phyloP scores from a whole-genome alignment of 2,329 filamentous ascomycete species.

The Ceratocystis destructans region DNA sequence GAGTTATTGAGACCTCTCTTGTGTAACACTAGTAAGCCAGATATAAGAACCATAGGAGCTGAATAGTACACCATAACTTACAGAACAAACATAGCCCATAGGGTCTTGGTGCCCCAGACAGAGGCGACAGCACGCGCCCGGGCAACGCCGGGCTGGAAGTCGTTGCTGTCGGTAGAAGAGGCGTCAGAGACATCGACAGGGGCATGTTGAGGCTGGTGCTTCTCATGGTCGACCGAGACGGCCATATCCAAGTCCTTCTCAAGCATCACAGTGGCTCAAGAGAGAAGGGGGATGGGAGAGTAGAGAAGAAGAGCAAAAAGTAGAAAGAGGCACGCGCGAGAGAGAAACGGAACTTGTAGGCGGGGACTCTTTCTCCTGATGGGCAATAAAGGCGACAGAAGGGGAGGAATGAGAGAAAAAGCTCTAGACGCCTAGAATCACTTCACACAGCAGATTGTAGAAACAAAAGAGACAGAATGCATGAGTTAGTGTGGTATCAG shows the following conservation, averaged over 20 bases:
- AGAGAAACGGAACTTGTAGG: background rate
- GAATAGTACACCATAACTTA: conserved; percentile 22
- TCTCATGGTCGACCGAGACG: conserved; percentile 14
- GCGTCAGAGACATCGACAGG: conserved; percentile 20
- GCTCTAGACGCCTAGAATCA: background rate
- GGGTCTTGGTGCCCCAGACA: conserved; percentile 28
- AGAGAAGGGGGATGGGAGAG: background rate
- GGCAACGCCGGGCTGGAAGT: conserved; percentile 28
- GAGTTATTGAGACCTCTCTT: background rate
- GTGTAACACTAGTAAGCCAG: background rate
- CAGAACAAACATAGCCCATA: conserved; percentile 31
- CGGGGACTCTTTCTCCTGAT: background rate
- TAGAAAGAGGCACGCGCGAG: background rate
- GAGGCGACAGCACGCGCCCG: conserved; percentile 30
- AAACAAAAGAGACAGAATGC: background rate
- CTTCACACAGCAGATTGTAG: background rate
- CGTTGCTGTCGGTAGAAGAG: conserved; percentile 23
- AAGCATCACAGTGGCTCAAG: background rate
- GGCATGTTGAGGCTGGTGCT: conserved; percentile 7
- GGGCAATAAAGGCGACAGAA: background rate
- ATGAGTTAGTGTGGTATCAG: background rate
- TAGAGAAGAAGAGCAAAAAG: background rate
- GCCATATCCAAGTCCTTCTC: background rate
- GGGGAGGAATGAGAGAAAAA: background rate
- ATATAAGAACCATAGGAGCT: background rate